phyloP scores from a whole-genome alignment of 2,329 filamentous ascomycete genomes.

The Pseudopyrenochaeta lycopersici region DNA sequence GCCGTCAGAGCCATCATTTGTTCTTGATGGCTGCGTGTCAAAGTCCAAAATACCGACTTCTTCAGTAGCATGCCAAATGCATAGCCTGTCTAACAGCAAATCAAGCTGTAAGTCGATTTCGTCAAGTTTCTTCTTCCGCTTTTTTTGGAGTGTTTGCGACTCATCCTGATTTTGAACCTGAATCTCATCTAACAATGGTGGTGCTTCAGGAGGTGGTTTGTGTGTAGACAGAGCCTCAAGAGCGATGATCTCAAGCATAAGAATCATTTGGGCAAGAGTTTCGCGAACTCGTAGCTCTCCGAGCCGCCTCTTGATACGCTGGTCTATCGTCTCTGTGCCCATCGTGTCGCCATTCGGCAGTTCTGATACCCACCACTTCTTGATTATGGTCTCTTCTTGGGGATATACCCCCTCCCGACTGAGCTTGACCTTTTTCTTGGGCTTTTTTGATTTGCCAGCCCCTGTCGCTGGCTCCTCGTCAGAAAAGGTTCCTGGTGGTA shows the following conservation, averaged over 20 bases:
- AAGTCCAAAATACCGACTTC: constrained; percentile 59
- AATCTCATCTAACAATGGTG: constrained; percentile 19
- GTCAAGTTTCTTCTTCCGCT: constrained; percentile 67
- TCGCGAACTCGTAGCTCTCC: constrained; percentile 75
- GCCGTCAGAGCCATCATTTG: constrained; percentile 30
- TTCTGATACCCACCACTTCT: constrained; percentile 72
- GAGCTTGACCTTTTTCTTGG: constrained; percentile 60
- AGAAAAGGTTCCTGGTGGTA: constrained; percentile 54
- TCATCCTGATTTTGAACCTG: constrained; percentile 24
- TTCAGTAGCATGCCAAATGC: constrained; percentile 83
- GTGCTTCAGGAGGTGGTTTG: constrained; percentile 39
- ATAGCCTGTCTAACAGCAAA: constrained; percentile 77
- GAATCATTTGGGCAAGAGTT: constrained; percentile 81
- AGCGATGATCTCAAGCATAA: constrained; percentile 79
- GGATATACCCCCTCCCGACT: constrained; percentile 75
- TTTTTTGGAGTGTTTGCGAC: constrained; percentile 43
- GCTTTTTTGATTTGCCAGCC: constrained; percentile 49
- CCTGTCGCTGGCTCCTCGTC: constrained; percentile 52
- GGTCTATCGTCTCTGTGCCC: constrained; percentile 48
- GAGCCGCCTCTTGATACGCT: constrained; percentile 69
- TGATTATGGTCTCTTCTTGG: constrained; percentile 70
- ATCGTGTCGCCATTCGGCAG: constrained; percentile 48
- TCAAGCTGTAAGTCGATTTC: constrained; percentile 74
- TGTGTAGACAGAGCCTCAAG: constrained; percentile 63
- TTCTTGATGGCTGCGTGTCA: constrained; percentile 35